A percentile compares a stretch with the other conserved stretches of the same genome.
phyloP scores from a whole-genome alignment of 148 eudicot species.

The Chenopodium formosanum region DNA sequence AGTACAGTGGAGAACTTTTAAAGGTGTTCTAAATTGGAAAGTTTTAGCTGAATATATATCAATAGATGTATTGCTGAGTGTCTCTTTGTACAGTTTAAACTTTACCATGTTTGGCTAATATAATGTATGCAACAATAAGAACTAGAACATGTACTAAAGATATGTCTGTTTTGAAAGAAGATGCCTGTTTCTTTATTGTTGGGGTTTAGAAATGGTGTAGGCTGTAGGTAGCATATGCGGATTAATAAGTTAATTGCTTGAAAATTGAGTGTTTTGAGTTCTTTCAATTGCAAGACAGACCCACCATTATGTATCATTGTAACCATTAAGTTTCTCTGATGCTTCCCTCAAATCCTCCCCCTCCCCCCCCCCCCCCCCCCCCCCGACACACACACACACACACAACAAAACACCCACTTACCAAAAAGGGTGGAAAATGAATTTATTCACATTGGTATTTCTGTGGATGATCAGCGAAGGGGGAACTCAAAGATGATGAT shows the following conservation, averaged over 20 bases:
- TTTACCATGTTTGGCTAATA: not conserved
- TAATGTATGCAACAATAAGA: not conserved
- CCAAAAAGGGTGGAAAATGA: not conserved
- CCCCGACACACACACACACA: no score
- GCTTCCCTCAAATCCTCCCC: not conserved
- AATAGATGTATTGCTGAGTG: not conserved
- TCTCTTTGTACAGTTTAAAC: not conserved
- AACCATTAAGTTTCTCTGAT: not conserved
- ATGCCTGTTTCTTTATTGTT: not conserved
- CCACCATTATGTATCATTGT: not conserved
- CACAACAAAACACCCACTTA: no score
- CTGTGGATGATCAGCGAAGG: slow-evolving; percentile 57
- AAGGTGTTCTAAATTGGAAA: not conserved
- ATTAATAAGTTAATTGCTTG: not conserved
- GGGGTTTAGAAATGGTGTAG: not conserved
- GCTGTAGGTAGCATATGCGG: not conserved
- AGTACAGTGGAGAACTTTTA: not conserved
- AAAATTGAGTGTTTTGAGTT: not conserved
- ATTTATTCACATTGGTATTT: slow-evolving; percentile 8
- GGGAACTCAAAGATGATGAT: slow-evolving; percentile 80
- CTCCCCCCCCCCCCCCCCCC: not conserved
- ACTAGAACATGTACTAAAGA: not conserved
- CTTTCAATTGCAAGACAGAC: not conserved
- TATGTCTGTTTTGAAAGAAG: not conserved
- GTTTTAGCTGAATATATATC: not conserved